Conservation (phyloP, 306 rosid genomes). For the Cicer chorassanicum region DNA sequence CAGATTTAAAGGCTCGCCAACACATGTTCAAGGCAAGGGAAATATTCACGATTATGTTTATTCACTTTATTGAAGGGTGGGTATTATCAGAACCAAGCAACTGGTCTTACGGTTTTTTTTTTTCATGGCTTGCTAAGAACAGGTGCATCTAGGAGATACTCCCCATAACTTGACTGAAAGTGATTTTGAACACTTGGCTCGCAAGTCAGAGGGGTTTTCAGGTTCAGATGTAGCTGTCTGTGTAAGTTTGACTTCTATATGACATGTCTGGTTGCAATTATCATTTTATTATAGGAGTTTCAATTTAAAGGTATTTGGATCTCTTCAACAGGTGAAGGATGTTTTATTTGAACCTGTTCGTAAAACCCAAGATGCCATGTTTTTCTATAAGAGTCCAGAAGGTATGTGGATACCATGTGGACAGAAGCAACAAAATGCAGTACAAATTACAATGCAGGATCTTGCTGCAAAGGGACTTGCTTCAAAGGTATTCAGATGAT, state of each 20-base stretch:
- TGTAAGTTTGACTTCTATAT: conserved; percentile 65
- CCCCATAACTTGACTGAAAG: conserved; percentile 86
- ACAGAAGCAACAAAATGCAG: conserved; percentile 76
- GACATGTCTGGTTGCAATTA: conserved; percentile 21
- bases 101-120: conserved; percentile 19
- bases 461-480: conserved; percentile 86
- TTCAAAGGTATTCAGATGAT: conserved; percentile 67
- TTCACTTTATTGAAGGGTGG: conserved; percentile 13
- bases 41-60: conserved; percentile 38
- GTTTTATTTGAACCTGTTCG: conserved; percentile 99
- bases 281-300: conserved; percentile 16
- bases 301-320: conserved; percentile 18
- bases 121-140: conserved; percentile 44
- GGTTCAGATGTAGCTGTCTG: conserved; percentile 98
- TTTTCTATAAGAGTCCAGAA: conserved; percentile 65
- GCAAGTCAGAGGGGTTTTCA: conserved; percentile 87
- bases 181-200: conserved; percentile 87
- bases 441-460: conserved; percentile 86
- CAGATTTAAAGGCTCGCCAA: conserved; percentile 92
- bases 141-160: conserved; percentile 99
- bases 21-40: conserved; percentile 89
- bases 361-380: conserved; percentile 99
- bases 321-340: conserved; percentile 80
- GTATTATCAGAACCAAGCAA: conserved; percentile 32
- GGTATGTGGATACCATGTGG: conserved; percentile 93